These are phyloP conservation scores for Nicotiana tabacum DNA, from an alignment of 257 asterid genomes.

Conservation along the genomic window DNA sequence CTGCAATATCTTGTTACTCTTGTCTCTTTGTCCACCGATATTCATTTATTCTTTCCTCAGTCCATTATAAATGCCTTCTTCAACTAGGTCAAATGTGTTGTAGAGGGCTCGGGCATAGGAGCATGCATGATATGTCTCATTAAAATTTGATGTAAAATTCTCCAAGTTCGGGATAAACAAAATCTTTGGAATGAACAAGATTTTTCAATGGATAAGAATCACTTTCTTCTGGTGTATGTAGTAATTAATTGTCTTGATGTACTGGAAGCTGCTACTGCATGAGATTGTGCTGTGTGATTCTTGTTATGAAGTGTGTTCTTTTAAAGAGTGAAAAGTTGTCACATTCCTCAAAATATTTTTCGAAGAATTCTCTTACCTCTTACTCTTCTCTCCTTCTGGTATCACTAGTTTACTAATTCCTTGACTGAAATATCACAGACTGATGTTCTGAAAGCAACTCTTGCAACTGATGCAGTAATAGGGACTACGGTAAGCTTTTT, in stretches of 20 bases:
- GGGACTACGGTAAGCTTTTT: constrained; percentile 61
- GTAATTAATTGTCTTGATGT: not conserved
- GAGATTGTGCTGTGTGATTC: not conserved
- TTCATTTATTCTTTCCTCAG: not conserved
- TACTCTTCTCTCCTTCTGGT: not conserved
- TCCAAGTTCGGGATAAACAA: not conserved
- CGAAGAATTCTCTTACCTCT: not conserved
- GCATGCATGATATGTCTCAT: not conserved
- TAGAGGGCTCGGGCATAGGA: not conserved
- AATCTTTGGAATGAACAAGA: not conserved
- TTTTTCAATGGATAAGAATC: not conserved
- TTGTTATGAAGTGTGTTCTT: not conserved
- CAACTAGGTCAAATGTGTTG: not conserved
- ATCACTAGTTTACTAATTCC: not conserved
- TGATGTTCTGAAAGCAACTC: constrained; percentile 91
- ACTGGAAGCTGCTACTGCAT: not conserved
- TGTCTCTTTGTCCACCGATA: not conserved
- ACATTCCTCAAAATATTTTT: not conserved
- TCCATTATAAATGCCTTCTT: not conserved
- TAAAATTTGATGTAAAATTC: not conserved
- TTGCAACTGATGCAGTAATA: constrained; percentile 86
- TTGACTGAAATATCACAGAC: constrained; percentile 31
- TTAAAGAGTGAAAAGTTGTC: not conserved
- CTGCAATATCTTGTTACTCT: not conserved
- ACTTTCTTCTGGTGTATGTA: not conserved